Evolutionary conservation across 345 rosid species (phyloP).

Genomic region (Syzygium grande): DNA sequence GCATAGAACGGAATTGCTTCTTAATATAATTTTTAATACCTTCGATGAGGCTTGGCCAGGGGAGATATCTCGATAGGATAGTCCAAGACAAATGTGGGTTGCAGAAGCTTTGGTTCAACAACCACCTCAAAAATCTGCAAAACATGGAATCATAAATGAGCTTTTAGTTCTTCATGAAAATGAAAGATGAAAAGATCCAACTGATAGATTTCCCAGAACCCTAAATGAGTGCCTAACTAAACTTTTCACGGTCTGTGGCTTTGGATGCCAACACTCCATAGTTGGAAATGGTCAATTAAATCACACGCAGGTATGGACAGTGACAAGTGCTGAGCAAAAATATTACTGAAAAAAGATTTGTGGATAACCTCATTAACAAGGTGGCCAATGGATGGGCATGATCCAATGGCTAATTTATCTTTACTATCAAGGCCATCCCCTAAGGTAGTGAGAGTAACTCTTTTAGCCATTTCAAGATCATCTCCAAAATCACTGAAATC

Average conservation of each 20-base stretch:
- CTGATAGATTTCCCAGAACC: not conserved
- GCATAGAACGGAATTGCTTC: not conserved
- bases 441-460: conserved; percentile 43
- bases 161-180: not conserved
- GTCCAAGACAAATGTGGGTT: conserved; percentile 93
- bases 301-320: not conserved
- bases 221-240: not conserved
- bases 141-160: not conserved
- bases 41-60: conserved; percentile 83
- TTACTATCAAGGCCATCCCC: conserved; percentile 49
- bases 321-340: not conserved
- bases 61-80: conserved; percentile 96
- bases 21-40: conserved; percentile 28
- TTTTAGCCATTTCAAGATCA: conserved; percentile 61
- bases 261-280: not conserved
- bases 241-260: not conserved
- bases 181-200: not conserved
- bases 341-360: not conserved
- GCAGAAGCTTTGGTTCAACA: conserved; percentile 88
- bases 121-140: conserved; percentile 75
- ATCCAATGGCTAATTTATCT: conserved; percentile 61
- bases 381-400: conserved; percentile 72
- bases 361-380: conserved; percentile 79
- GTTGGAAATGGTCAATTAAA: not conserved
- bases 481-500: conserved; percentile 46